Base-by-base conservation (phyloP, 2,329 filamentous ascomycete genomes). In the Pseudopithomyces chartarum region DNA sequence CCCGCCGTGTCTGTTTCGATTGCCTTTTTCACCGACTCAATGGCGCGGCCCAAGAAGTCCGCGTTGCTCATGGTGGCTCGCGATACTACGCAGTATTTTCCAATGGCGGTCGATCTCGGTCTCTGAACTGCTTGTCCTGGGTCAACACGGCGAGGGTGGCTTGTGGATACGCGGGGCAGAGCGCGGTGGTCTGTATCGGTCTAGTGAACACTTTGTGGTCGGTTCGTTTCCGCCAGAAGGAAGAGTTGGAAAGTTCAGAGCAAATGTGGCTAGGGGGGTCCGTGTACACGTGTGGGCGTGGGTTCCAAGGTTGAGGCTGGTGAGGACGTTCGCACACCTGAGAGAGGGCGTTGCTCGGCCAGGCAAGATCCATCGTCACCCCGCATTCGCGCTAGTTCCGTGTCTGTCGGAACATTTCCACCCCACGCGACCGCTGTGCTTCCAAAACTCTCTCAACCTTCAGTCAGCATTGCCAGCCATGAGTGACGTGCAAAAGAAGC, bases 31-130 rank as follows among this genome's bases (percentile, higher is more conserved):
- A 99, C 94, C 78, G 91, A 89, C 73, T 96, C 92, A 82, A 98
- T 98, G 70, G 95, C 95, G 70, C 94, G 92, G 73, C 93, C 93
- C 71, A 97, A 87, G 76, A 98, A 99, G 81, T 99, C 95, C 77
- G 92, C 96, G 76, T 93, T 92, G 67, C 92, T 96, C 93, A 97
- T 97, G 20, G 52, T 55, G 46, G 13, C 15, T 39, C 19, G 22
- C 29, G 20, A 22, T 20, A 8, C 38, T 36, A 8, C 20, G 17
- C 33, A 11, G 33, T 15, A 17, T 33, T 2, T n/a, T 47, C 15
- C 8, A 11, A 20, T 32, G 6, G 19, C 5, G 26, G 26, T 29
- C 8, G 26, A 8, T 29, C 26, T 44, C 10, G 20, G 20, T 20
- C 10, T 26, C 20, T 44, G 40, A n/a, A 23, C 2, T 44, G 40